These are phyloP conservation scores for Ascosphaera pollenicola DNA, from an alignment of 2,329 filamentous ascomycete species.

Conservation along the genomic window DNA sequence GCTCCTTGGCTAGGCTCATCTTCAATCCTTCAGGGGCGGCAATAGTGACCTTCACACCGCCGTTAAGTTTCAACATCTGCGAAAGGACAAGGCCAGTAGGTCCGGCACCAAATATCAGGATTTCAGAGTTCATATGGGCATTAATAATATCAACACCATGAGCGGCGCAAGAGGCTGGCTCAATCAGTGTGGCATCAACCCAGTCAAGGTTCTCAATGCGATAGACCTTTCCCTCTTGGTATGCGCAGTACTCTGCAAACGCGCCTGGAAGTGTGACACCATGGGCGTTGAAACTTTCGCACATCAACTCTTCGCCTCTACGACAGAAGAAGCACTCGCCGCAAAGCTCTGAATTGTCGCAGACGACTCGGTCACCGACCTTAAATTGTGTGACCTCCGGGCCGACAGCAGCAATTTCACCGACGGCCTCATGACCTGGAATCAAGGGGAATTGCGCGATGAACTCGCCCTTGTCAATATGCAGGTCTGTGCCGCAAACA, in stretches of 20 bases:
- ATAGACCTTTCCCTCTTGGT: slow-evolving; percentile 36
- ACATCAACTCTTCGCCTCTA: slow-evolving; percentile 43
- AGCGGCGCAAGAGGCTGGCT: slow-evolving; percentile 46
- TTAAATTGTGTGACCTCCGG: slow-evolving; percentile 36
- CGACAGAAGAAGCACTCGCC: slow-evolving; percentile 54
- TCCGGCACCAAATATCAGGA: slow-evolving; percentile 43
- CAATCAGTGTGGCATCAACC: slow-evolving; percentile 44
- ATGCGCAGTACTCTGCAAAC: slow-evolving; percentile 47
- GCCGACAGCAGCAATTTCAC: slow-evolving; percentile 37
- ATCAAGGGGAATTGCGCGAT: slow-evolving; percentile 14
- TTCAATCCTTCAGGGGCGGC: slow-evolving; percentile 48
- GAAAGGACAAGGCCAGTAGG: slow-evolving; percentile 45
- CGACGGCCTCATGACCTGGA: slow-evolving; percentile 42
- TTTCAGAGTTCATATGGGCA: slow-evolving; percentile 39
- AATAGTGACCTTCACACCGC: slow-evolving; percentile 46
- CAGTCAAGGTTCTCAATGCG: slow-evolving; percentile 41
- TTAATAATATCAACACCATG: slow-evolving; percentile 47
- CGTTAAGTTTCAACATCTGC: slow-evolving; percentile 41
- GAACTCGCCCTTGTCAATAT: slow-evolving; percentile 44
- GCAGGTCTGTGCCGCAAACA: slow-evolving; percentile 35
- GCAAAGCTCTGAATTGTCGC: slow-evolving; percentile 35
- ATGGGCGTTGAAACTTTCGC: slow-evolving; percentile 46
- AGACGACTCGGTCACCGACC: slow-evolving; percentile 41
- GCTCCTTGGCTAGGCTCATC: slow-evolving; percentile 39
- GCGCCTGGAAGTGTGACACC: slow-evolving; percentile 39